phyloP scores from a whole-genome alignment of 2,329 filamentous ascomycete genomes.

The Xylariomycetidae sp. region DNA sequence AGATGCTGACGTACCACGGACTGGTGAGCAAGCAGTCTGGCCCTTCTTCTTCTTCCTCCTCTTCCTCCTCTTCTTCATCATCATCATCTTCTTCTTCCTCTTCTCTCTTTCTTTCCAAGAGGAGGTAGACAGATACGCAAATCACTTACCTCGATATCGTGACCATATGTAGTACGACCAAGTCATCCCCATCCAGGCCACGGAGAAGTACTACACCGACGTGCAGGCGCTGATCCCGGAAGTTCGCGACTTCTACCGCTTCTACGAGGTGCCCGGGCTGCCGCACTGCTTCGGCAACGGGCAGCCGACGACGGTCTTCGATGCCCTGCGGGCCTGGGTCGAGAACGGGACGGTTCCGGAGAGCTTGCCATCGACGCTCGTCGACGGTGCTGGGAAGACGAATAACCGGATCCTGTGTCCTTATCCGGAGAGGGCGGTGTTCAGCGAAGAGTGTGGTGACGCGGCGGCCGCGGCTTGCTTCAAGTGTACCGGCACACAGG shows the following conservation, averaged over 20 bases:
- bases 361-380: no score
- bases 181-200: slow-evolving; percentile 13
- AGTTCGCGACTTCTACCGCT: slow-evolving; percentile 11
- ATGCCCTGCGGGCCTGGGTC: slow-evolving; percentile 11
- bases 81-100: not conserved
- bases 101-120: no score
- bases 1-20: slow-evolving; percentile 38
- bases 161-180: slow-evolving; percentile 16
- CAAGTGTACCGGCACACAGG: no score
- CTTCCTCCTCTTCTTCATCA: no score
- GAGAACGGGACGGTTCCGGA: slow-evolving; percentile 10
- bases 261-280: slow-evolving; percentile 14
- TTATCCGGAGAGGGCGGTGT: no score
- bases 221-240: slow-evolving; percentile 6
- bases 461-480: no score
- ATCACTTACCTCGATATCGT: no score
- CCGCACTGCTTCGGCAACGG: slow-evolving; percentile 14
- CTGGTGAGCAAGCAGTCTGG: slow-evolving; percentile 10
- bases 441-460: no score
- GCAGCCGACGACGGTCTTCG: slow-evolving; percentile 11
- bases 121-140: not conserved
- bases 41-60: not conserved
- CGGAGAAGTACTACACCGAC: slow-evolving; percentile 9
- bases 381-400: no score
- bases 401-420: no score